Percentiles rank a stretch among this genome's conserved stretches.
phyloP scores from a whole-genome alignment of 371 early-diverging fungal genomes.

The Funneliformis caledonium region DNA sequence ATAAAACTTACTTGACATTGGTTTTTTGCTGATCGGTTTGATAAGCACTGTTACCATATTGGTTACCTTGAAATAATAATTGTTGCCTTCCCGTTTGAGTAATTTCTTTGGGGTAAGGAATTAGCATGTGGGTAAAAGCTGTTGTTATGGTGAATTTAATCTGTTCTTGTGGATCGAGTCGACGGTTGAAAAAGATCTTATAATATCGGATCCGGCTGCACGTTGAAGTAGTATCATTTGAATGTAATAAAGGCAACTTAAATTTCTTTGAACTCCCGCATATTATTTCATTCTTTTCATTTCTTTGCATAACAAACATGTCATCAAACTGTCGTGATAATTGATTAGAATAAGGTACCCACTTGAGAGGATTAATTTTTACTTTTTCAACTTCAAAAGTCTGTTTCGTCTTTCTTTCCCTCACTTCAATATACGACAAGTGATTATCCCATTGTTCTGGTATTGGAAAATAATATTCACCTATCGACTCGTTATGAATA shows the following conservation, averaged over 20 bases:
- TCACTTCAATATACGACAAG: conserved; percentile 56
- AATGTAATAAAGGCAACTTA: neutral
- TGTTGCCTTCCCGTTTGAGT: conserved; percentile 73
- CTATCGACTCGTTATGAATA: conserved; percentile 49
- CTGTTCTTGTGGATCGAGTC: conserved; percentile 68
- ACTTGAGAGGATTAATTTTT: conserved; percentile 52
- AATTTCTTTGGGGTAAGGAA: conserved; percentile 74
- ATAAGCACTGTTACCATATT: conserved; percentile 72
- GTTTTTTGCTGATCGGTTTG: conserved; percentile 77
- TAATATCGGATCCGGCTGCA: conserved; percentile 61
- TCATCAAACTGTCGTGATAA: neutral
- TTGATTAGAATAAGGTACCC: conserved; percentile 36
- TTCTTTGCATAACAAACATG: neutral
- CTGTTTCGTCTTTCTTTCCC: conserved; percentile 58
- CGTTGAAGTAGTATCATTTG: neutral
- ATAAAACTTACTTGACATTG: conserved; percentile 66
- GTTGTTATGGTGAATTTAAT: conserved; percentile 69
- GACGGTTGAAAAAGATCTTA: conserved; percentile 61
- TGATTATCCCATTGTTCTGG: conserved; percentile 46
- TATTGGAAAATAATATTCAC: conserved; percentile 62
- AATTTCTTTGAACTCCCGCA: neutral
- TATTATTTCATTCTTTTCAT: neutral
- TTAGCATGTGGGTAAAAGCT: conserved; percentile 59
- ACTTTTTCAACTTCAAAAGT: conserved; percentile 48
- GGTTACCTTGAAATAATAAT: conserved; percentile 65